phyloP scores from a whole-genome alignment of 1,284 basidiomycete genomes.

The Apiotrichum veenhuisii region DNA sequence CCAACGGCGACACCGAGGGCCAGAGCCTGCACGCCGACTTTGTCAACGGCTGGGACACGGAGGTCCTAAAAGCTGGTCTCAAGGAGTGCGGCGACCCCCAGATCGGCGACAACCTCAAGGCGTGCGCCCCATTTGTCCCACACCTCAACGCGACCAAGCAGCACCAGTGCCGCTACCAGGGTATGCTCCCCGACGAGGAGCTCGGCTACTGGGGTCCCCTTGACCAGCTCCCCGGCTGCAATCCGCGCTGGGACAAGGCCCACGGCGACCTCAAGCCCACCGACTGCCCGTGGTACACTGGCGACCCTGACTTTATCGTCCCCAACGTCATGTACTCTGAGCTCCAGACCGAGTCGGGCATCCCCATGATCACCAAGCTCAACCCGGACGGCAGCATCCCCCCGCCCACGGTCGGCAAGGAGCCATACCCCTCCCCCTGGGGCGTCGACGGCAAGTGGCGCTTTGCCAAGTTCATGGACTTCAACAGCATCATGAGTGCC shows the following conservation, averaged over 20 bases:
- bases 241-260: constrained; percentile 11
- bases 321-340: constrained; percentile 5
- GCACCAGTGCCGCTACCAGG: constrained; percentile 8
- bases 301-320: not conserved
- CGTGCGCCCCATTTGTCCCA: not conserved
- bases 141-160: constrained; percentile 6
- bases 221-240: constrained; percentile 15
- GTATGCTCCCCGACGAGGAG: constrained; percentile 16
- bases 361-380: constrained; percentile 1
- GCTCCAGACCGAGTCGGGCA: not conserved
- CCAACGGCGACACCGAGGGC: constrained; percentile 42
- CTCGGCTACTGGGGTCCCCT: constrained; percentile 9
- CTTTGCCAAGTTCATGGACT: not conserved
- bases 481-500: not conserved
- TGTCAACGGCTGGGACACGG: constrained; percentile 26
- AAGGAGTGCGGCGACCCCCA: constrained; percentile 10
- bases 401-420: not conserved
- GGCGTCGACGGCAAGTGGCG: not conserved
- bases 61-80: not conserved
- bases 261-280: constrained; percentile 2
- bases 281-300: not conserved
- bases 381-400: not conserved
- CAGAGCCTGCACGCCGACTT: constrained; percentile 41
- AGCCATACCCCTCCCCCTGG: not conserved
- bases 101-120: constrained; percentile 1